phyloP scores from a whole-genome alignment of 148 eudicot genomes.

The Heliamphora exappendiculata region DNA sequence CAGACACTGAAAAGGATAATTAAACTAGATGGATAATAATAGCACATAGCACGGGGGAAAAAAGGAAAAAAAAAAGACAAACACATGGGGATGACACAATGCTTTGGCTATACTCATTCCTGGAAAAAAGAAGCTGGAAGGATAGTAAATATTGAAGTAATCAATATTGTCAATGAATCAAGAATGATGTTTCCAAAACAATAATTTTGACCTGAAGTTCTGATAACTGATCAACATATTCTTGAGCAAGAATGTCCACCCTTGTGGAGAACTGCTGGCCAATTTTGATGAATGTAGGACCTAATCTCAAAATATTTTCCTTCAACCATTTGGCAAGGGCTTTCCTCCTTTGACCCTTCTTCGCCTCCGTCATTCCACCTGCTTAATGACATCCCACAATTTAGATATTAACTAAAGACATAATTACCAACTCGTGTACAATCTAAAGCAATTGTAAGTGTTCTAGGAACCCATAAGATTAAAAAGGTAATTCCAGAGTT shows the following conservation, averaged over 20 bases:
- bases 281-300: constrained; percentile 95
- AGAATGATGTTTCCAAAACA: constrained; percentile 2
- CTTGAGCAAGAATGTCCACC: constrained; percentile 97
- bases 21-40: background rate
- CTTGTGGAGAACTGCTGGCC: constrained; percentile 99
- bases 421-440: background rate
- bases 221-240: constrained; percentile 93
- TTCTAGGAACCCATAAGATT: background rate
- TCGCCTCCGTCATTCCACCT: constrained; percentile 95
- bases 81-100: background rate
- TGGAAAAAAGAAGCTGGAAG: background rate
- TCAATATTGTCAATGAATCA: background rate
- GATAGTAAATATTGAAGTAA: background rate
- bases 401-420: constrained; percentile 1
- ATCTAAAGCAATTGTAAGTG: background rate
- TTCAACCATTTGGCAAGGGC: constrained; percentile 95
- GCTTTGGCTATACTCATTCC: constrained; percentile 1
- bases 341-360: constrained; percentile 61
- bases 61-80: background rate
- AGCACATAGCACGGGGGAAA: too few relatives aligned
- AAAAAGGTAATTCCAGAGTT: background rate
- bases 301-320: constrained; percentile 88
- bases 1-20: background rate
- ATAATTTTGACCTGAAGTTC: constrained; percentile 81
- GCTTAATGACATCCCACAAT: constrained; percentile 18